A percentile compares a stretch with the other conserved stretches of the same genome.
Conservation (phyloP, 2,329 filamentous ascomycete genomes). For the Xylariaceae sp. region DNA sequence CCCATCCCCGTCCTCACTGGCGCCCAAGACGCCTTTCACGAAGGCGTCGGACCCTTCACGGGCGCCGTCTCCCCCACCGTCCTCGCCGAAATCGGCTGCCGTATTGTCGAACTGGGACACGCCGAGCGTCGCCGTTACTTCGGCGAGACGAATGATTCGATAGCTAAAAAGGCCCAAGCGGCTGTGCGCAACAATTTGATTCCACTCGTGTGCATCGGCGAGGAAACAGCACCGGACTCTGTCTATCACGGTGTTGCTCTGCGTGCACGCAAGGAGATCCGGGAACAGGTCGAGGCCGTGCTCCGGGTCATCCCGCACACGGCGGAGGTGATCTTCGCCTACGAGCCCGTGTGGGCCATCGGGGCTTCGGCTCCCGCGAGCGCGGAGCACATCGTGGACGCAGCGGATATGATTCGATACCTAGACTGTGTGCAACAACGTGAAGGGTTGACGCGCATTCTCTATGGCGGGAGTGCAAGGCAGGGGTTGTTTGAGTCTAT, state of each 20-base stretch:
- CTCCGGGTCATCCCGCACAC: conserved; percentile 55
- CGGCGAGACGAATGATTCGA: conserved; percentile 64
- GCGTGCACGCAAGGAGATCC: conserved; percentile 59
- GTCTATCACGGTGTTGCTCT: not conserved
- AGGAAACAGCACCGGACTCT: conserved; percentile 43
- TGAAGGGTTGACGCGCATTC: conserved; percentile 57
- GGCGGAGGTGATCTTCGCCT: conserved; percentile 70
- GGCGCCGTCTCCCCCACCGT: conserved; percentile 69
- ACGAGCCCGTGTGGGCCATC: conserved; percentile 88
- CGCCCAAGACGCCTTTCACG: conserved; percentile 70
- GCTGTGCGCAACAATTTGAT: conserved; percentile 64
- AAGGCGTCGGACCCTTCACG: conserved; percentile 67
- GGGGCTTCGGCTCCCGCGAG: conserved; percentile 67
- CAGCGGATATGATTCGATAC: conserved; percentile 58
- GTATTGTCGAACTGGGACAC: conserved; percentile 73
- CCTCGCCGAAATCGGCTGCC: conserved; percentile 61
- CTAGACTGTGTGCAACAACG: conserved; percentile 47
- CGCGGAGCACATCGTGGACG: conserved; percentile 65
- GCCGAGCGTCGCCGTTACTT: conserved; percentile 71
- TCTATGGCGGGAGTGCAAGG: conserved; percentile 81
- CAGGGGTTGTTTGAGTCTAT: conserved; percentile 68
- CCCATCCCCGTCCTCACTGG: conserved; percentile 57
- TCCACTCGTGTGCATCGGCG: conserved; percentile 76
- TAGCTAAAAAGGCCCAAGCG: conserved; percentile 65
- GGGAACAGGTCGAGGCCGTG: conserved; percentile 58